Evolutionary conservation across 139 green algal species (phyloP).

Genomic region (Yamagishiella unicocca): DNA sequence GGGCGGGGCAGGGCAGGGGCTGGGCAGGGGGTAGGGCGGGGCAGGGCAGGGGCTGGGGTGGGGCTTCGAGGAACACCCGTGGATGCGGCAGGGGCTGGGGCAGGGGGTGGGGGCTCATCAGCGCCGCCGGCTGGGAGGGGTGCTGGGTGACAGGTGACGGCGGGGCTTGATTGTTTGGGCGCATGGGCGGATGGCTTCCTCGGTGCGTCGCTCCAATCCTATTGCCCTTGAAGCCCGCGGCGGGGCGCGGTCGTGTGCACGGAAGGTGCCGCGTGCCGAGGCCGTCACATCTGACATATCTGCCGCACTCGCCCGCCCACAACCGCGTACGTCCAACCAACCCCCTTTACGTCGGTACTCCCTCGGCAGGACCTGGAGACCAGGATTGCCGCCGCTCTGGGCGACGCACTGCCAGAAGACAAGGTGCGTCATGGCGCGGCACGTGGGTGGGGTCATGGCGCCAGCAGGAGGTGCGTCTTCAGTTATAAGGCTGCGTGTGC

Average conservation of each 20-base stretch:
- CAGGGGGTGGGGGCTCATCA: background rate
- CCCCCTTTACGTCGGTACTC: background rate
- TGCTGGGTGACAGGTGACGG: background rate
- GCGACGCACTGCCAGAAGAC: background rate
- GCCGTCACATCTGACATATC: too few species aligned
- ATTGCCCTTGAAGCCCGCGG: too few species aligned
- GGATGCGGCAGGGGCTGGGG: background rate
- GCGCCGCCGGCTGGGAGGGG: background rate
- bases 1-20: background rate
- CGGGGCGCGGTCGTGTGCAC: too few species aligned
- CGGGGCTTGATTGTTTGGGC: too few species aligned
- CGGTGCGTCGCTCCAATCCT: background rate
- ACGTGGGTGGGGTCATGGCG: background rate
- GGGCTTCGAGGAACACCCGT: background rate
- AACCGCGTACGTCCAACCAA: background rate
- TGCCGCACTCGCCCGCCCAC: background rate
- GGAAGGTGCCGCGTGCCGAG: too few species aligned
- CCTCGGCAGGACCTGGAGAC: slow-evolving; percentile 10
- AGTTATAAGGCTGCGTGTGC: background rate
- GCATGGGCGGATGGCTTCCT: background rate
- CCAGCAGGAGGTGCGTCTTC: background rate
- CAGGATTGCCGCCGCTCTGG: background rate
- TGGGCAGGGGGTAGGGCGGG: background rate
- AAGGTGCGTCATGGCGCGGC: background rate
- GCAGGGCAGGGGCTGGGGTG: background rate